phyloP scores from a whole-genome alignment of 163 green algal genomes.

The Chlorella variabilis region DNA sequence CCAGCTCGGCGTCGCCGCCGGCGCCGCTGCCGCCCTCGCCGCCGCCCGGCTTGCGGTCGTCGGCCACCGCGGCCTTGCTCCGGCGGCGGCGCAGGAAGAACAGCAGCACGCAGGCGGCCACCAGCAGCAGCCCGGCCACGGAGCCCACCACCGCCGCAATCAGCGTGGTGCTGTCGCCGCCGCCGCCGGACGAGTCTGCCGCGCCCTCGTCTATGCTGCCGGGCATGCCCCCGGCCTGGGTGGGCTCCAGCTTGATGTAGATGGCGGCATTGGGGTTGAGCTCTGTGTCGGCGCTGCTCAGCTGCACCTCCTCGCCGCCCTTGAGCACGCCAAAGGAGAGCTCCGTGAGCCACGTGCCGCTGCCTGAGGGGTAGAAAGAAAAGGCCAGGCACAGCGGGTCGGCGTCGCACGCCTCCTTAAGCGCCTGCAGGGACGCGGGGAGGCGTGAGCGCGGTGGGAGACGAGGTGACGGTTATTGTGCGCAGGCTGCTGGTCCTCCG shows the following conservation, averaged over 20 bases:
- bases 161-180: background rate
- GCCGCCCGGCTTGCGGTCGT: slow-evolving; percentile 7
- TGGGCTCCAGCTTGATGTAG: slow-evolving; percentile 21
- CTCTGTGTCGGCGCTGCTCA: background rate
- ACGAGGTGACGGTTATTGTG: too few relatives aligned
- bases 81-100: slow-evolving; percentile 2
- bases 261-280: slow-evolving; percentile 33
- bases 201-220: too few relatives aligned
- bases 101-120: slow-evolving; percentile 9
- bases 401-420: slow-evolving; percentile 23
- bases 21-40: background rate
- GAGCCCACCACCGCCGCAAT: slow-evolving; percentile 18
- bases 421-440: too few relatives aligned
- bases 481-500: too few relatives aligned
- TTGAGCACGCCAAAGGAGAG: slow-evolving; percentile 36
- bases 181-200: background rate
- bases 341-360: background rate
- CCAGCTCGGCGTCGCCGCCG: background rate
- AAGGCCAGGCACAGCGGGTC: slow-evolving; percentile 41
- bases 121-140: background rate
- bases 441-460: too few relatives aligned
- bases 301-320: background rate
- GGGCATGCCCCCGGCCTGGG: background rate
- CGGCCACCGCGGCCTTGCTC: slow-evolving; percentile 11
- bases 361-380: slow-evolving; percentile 36